phyloP scores from a whole-genome alignment of 768 basidiomycete species.

The Collybiopsis confluens region DNA sequence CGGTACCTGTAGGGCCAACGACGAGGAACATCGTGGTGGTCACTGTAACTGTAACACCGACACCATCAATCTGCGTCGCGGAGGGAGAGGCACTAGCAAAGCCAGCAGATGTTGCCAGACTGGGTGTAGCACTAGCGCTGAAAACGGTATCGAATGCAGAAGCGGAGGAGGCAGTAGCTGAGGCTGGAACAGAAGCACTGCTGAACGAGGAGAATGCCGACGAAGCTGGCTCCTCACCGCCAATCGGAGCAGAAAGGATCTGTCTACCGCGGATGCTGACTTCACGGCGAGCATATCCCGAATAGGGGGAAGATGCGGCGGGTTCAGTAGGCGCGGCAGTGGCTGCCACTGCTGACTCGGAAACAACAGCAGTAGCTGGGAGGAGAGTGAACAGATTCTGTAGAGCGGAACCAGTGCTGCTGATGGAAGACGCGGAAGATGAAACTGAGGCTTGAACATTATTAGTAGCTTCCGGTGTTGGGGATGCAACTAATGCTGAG shows the following conservation, averaged over 20 bases:
- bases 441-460: neutral
- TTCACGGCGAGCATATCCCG: neutral
- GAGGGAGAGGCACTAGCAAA: no score
- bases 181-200: neutral
- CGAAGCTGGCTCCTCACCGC: neutral
- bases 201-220: neutral
- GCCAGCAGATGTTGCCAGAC: neutral
- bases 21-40: slow-evolving; percentile 3
- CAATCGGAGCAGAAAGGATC: neutral
- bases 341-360: no score
- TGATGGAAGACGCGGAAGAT: neutral
- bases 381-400: neutral
- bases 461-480: neutral
- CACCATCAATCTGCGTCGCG: neutral
- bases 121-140: neutral
- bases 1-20: neutral
- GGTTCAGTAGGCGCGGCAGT: neutral
- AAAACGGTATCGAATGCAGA: no score
- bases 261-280: neutral
- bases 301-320: neutral
- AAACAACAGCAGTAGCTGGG: no score
- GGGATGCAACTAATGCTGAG: neutral
- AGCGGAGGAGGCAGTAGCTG: neutral
- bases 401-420: no score
- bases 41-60: slow-evolving; percentile 2